Evolutionary conservation across 768 basidiomycete species (phyloP).

Genomic region (Tricholoma flavovirens): DNA sequence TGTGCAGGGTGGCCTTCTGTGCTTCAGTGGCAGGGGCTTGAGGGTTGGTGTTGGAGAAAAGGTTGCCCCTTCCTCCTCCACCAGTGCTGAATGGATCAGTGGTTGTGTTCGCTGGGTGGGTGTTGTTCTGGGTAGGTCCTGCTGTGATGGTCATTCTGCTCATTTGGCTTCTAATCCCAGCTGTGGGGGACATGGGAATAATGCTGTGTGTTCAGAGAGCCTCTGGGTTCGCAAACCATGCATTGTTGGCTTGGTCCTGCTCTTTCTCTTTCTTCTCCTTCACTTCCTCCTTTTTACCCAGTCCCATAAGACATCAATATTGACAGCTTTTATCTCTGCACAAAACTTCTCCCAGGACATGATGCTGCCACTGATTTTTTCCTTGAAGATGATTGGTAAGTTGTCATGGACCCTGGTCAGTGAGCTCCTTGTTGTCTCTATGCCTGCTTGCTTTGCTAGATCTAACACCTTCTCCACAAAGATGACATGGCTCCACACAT

Average conservation of each 20-base stretch:
- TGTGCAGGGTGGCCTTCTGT: background rate
- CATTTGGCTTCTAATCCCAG: background rate
- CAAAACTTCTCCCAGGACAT: background rate
- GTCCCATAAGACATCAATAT: background rate
- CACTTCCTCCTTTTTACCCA: background rate
- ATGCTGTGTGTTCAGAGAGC: background rate
- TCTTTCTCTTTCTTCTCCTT: no score
- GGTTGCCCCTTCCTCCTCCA: background rate
- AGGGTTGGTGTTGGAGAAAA: background rate
- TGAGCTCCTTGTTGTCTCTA: background rate
- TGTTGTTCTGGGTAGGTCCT: background rate
- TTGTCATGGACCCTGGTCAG: background rate
- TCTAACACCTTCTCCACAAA: background rate
- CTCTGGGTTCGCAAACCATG: background rate
- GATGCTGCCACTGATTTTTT: background rate
- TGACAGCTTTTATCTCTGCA: background rate
- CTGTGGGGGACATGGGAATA: background rate
- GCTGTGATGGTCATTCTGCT: background rate
- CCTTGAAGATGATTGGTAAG: background rate
- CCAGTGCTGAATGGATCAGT: background rate
- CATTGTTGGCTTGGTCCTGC: background rate
- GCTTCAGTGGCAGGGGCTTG: background rate
- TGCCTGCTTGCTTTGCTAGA: background rate
- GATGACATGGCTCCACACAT: background rate
- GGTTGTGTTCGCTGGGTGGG: background rate